Evolutionary conservation across 129 eudicot genomes (phyloP), one percentile per base, ranked within the genome.

Genomic region (Escallonia rubra): DNA sequence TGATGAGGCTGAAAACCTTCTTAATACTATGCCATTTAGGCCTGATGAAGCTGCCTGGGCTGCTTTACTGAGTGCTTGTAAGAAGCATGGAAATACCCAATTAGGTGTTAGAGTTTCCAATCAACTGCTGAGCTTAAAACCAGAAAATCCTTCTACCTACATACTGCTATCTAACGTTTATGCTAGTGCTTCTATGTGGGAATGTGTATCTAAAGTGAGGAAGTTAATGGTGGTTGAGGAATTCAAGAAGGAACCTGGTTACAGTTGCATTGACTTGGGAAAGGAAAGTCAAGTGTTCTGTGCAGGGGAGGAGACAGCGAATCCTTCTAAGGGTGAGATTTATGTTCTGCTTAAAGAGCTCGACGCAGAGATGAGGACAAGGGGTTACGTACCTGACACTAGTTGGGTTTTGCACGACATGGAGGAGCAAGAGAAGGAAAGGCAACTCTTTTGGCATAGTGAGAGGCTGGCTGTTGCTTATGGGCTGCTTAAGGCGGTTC

Each of bases 21-120:
- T 91, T 4, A 77, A 81, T 10, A 67, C 91, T 5, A 83, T 91
- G 98, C 96, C 96, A 10, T 88, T 74, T 58, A 57, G 77, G 75
- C 88, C 87, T 15, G 98, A 88, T 66, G 98, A 88, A 76, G 95
- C 96, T 69, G 91, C 77, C 49, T 91, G 98, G 98, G 96, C 89
- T 61, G 76, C 96, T 42, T 45, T 91, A 43, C 62, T 91, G 13
- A 91, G 98, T 61, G 83, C 96, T 39, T 91, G 96, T 71, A 77
- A 78, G 59, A 75, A 78, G 44, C 78, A 74, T 13, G 88, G 83
- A 57, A 86, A 80, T 10, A 71, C 76, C 61, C 61, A 83, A 67
- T 76, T 78, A 70, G 98, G 86, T 3, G 70, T 80, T 63, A 69
- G 98, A 72, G 83, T 88, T 62, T 91, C 91, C 15, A 69, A 88